Conservation (phyloP, 164 flowering plant species). For the Stephania cephalantha region DNA sequence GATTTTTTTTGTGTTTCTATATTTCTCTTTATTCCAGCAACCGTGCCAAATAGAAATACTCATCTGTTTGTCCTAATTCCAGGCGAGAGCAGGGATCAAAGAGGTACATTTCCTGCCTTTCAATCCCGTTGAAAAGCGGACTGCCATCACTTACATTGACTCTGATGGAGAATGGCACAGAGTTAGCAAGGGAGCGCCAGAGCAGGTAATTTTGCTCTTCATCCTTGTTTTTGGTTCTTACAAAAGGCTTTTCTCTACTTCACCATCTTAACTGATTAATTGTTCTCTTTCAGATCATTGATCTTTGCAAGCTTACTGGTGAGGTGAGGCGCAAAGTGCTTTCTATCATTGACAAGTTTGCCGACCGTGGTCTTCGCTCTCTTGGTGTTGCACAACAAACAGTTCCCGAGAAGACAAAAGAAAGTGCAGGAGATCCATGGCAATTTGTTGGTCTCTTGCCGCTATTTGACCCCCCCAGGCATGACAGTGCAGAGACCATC, state of each 20-base stretch:
- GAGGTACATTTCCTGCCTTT: constrained; percentile 44
- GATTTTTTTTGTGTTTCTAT: not conserved
- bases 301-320: constrained; percentile 54
- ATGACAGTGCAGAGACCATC: constrained; percentile 90
- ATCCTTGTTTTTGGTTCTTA: not conserved
- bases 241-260: not conserved
- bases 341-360: constrained; percentile 42
- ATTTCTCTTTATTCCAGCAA: not conserved
- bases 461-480: constrained; percentile 85
- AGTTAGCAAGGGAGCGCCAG: constrained; percentile 43
- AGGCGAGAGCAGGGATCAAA: constrained; percentile 38
- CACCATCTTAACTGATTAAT: not conserved
- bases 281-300: constrained; percentile 46
- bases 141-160: constrained; percentile 40
- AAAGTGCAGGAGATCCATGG: constrained; percentile 73
- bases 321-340: constrained; percentile 40
- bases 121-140: constrained; percentile 41
- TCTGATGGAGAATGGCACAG: constrained; percentile 29
- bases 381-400: constrained; percentile 62
- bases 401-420: constrained; percentile 67
- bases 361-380: constrained; percentile 75
- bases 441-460: constrained; percentile 82
- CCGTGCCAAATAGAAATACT: not conserved
- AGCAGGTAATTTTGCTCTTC: constrained; percentile 20
- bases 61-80: not conserved